Evolutionary conservation across 2,329 filamentous ascomycete species (phyloP), one percentile per base, ranked within the genome.

Genomic region (Ceratocystis variospora): DNA sequence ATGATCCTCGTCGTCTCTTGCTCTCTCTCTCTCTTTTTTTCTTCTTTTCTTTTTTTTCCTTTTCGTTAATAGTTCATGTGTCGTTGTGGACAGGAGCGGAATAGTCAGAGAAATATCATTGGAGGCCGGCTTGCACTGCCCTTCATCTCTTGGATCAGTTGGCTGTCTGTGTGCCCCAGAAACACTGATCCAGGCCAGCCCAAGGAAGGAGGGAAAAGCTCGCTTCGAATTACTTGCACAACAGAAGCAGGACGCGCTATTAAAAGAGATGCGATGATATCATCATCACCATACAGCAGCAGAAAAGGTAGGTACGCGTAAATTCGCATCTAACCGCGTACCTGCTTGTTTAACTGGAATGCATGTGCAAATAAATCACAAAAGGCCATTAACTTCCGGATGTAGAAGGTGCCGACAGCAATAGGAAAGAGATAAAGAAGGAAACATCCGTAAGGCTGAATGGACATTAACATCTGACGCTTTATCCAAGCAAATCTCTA

Each of bases 231-330:
- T 59, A 59, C 55, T 59, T 33, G 28, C 15, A 53, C 19, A 53
- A 53, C 19, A 53, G 8, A 25, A 25, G 25, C 19, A 25, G 8
- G 2, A 22, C 22, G 22, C 7, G n/a, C 19, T n/a, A 19, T n/a
- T n/a, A 48, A 48, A 19, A 19, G 7, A 19, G 19, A 48, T 48
- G 45, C 19, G 37, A 53, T 19, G 48, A 53, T 53, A 25, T 12
- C n/a, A 31, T 33, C 12, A 8, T 59, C 8, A 10, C 28, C 17
- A 15, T 33, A 10, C 12, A n/a, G 5, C 55, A n/a, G 15, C 28
- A n/a, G 17, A 59, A 59, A n/a, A 31, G 22, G 55, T n/a, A 59
- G 28, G 55, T 17, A 59, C 55, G 28, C 55, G 55, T 59, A 59
- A 59, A 59, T 25, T 33, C 55, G 28, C 28, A 7, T 59, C 55